These are phyloP conservation scores for Iris macrosiphon DNA, from an alignment of 106 monocot genomes.

Conservation along the genomic window DNA sequence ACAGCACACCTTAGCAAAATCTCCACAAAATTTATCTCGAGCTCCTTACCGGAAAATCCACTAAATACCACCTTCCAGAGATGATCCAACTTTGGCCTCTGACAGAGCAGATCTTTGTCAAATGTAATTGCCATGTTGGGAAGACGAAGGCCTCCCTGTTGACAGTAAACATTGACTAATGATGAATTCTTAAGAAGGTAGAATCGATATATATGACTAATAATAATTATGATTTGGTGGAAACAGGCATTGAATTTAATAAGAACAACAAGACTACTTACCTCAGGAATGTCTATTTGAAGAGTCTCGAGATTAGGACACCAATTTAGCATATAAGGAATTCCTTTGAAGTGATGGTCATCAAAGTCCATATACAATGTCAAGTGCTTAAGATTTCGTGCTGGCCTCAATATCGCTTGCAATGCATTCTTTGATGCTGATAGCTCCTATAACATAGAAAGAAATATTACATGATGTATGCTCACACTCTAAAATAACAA, in stretches of 20 bases:
- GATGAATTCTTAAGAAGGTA: not conserved
- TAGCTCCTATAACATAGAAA: not conserved
- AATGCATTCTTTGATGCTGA: too few species aligned
- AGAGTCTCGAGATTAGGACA: conserved; percentile 1
- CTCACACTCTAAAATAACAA: too few species aligned
- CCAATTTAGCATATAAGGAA: not conserved
- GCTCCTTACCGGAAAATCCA: too few species aligned
- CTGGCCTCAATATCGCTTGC: too few species aligned
- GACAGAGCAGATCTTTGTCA: too few species aligned
- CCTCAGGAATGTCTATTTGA: not conserved
- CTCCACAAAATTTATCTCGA: too few species aligned
- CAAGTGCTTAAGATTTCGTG: not conserved
- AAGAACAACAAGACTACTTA: not conserved
- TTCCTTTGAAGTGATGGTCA: not conserved
- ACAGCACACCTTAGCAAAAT: too few species aligned
- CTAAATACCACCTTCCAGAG: too few species aligned
- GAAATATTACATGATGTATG: too few species aligned
- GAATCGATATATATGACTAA: not conserved
- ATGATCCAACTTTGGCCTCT: too few species aligned
- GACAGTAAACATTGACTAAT: not conserved
- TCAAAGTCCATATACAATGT: not conserved
- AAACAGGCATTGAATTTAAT: too few species aligned
- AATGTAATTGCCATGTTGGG: not conserved
- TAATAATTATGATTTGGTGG: not conserved
- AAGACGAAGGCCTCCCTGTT: not conserved